Conservation (phyloP, 2,329 filamentous ascomycete species). For the Diaporthe sp. region DNA sequence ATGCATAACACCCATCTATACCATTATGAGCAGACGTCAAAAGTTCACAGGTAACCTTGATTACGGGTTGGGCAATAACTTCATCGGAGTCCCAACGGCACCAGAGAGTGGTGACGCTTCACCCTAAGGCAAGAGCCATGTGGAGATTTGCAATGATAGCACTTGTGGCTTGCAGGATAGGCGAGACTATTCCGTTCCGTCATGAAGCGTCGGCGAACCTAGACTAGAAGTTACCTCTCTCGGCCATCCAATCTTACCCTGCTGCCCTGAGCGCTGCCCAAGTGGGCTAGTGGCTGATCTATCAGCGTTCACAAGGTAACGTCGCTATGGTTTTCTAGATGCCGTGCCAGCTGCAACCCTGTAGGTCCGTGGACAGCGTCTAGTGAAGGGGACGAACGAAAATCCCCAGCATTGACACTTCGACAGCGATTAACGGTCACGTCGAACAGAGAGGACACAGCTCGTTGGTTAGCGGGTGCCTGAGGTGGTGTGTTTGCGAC, state of each 20-base stretch:
- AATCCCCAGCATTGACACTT: conserved; percentile 2
- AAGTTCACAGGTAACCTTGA: neutral
- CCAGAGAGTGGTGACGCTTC: neutral
- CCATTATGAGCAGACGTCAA: neutral
- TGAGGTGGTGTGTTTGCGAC: conserved; percentile 24
- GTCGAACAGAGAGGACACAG: neutral
- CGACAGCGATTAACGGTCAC: neutral
- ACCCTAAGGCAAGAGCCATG: neutral
- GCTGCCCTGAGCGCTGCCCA: conserved; percentile 21
- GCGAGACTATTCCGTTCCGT: neutral
- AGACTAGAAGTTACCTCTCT: conserved; percentile 11
- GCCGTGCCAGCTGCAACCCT: conserved; percentile 13
- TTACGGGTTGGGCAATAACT: neutral
- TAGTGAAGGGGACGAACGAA: neutral
- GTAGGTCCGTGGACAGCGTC: neutral
- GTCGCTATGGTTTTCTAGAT: neutral
- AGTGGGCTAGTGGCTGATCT: conserved; percentile 10
- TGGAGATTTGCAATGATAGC: neutral
- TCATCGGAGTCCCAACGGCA: neutral
- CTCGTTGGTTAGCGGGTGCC: neutral
- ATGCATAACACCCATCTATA: neutral
- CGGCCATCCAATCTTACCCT: neutral
- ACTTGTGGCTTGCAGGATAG: conserved; percentile 20
- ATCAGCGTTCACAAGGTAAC: conserved; percentile 6
- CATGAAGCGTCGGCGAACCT: neutral